Base-by-base conservation (phyloP, 2,329 filamentous ascomycete genomes). In the Orbilia oligospora region DNA sequence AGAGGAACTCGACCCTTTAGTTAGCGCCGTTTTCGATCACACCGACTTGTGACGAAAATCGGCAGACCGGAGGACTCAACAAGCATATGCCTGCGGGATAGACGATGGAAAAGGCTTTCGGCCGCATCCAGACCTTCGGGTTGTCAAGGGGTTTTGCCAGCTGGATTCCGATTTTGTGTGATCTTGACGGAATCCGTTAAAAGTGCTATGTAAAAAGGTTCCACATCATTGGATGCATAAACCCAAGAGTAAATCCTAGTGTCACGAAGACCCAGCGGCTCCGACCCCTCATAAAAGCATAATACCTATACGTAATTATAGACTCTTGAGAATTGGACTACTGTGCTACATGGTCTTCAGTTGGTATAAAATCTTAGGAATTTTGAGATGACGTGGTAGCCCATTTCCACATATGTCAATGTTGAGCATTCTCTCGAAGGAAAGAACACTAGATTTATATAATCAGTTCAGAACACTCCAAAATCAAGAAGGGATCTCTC, bases 111-210 rank as follows among this genome's bases (percentile, higher is more conserved):
- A 46, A 69, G 58, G 56, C 58, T 66, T 76, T 76, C 70, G 53
- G 72, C 72, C 66, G 72, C 72, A 70, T 76, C 72, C 72, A 76
- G 66, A 76, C 72, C 65, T 51, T 76, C 72, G 72, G 72, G 72
- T 71, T 71, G 38, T 56, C 72, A 76, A 70, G 66, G 55, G 64
- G 72, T 76, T 36, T 64, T 46, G 41, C 27, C 18, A 51, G 46
- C 53, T 68, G 12, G 63, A 48, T 76, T 56, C 71, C 65, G 56
- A 69, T 70, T 56, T 68, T 64, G 36, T 46, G 55, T 56, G 55
- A 76, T 76, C 56, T 66, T n/a, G 30, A 51, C 27, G 63, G 58
- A 41, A 56, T 18, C 48, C 36, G 56, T 61, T 36, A 24, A 27
- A 61, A 36, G 56, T 44, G 27, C 56, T 36, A n/a, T n/a, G n/a